Evolutionary conservation across 2,329 filamentous ascomycete genomes (phyloP).

Genomic region (Talaromyces amestolkiae): DNA sequence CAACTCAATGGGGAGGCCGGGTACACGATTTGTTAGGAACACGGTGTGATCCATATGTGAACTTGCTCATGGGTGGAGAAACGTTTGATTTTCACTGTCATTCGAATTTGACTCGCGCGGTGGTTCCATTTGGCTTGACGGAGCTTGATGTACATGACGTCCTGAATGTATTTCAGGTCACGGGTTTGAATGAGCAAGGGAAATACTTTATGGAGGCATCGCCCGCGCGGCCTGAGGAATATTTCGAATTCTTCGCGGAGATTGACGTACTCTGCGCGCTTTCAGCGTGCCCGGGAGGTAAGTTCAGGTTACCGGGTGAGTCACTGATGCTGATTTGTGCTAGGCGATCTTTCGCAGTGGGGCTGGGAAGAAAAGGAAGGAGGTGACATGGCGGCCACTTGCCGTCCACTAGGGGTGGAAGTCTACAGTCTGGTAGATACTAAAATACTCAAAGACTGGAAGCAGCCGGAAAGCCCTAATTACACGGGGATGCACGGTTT

Average conservation of each 20-base stretch:
- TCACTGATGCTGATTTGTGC: background rate
- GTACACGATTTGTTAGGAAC: slow-evolving; percentile 80
- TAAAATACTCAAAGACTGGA: slow-evolving; percentile 61
- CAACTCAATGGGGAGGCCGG: slow-evolving; percentile 57
- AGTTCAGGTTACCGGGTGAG: slow-evolving; percentile 13
- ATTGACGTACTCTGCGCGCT: slow-evolving; percentile 67
- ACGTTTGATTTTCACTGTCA: slow-evolving; percentile 81
- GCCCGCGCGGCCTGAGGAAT: slow-evolving; percentile 49
- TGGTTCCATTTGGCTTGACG: slow-evolving; percentile 64
- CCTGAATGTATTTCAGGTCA: slow-evolving; percentile 82
- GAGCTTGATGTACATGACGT: slow-evolving; percentile 82
- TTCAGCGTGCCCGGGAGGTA: slow-evolving; percentile 69
- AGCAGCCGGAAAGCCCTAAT: slow-evolving; percentile 55
- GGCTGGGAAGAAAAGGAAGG: slow-evolving; percentile 64
- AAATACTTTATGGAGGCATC: slow-evolving; percentile 69
- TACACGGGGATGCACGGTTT: slow-evolving; percentile 69
- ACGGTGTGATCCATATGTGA: slow-evolving; percentile 81
- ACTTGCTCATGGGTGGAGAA: slow-evolving; percentile 66
- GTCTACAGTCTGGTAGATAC: slow-evolving; percentile 63
- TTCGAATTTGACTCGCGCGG: slow-evolving; percentile 72
- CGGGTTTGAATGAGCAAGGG: slow-evolving; percentile 68
- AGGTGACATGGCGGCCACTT: slow-evolving; percentile 61
- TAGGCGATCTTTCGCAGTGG: slow-evolving; percentile 73
- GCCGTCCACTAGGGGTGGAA: slow-evolving; percentile 72
- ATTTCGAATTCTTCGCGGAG: slow-evolving; percentile 77